Conservation (phyloP, 805 yeast genomes). For the Kluyveromyces aestuarii region DNA sequence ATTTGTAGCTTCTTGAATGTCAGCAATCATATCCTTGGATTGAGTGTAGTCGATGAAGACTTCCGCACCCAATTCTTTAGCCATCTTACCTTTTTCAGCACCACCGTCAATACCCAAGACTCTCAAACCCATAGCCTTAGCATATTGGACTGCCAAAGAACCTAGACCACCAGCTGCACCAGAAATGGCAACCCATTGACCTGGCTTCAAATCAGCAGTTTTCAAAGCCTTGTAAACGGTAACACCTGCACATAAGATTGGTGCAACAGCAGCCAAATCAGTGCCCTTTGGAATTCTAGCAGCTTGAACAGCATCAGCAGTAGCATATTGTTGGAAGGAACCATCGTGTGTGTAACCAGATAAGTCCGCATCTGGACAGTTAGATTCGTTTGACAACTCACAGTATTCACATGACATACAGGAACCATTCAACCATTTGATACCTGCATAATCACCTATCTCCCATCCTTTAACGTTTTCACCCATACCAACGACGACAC, state of each 20-base stretch:
- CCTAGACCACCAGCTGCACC: constrained; percentile 85
- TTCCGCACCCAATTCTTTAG: constrained; percentile 55
- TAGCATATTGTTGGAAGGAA: constrained; percentile 58
- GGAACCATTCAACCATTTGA: constrained; percentile 62
- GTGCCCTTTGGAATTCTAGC: constrained; percentile 48
- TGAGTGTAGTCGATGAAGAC: constrained; percentile 47
- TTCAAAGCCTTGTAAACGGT: constrained; percentile 62
- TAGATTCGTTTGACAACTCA: constrained; percentile 48
- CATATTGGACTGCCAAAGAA: constrained; percentile 66
- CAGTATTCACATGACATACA: constrained; percentile 59
- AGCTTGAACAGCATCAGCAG: constrained; percentile 57
- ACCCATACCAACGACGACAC: constrained; percentile 58
- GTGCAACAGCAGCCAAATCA: constrained; percentile 48
- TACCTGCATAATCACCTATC: constrained; percentile 58
- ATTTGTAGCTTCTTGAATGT: constrained; percentile 37
- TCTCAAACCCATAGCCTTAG: constrained; percentile 64
- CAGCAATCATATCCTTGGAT: constrained; percentile 41
- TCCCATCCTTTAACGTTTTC: constrained; percentile 49
- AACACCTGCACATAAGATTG: constrained; percentile 59
- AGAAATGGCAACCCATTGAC: constrained; percentile 67
- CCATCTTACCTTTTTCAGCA: constrained; percentile 49
- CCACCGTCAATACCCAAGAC: constrained; percentile 71
- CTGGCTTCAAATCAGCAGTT: constrained; percentile 47
- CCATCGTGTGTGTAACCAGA: constrained; percentile 70
- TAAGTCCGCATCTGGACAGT: constrained; percentile 61